These are phyloP conservation scores for Cyclanthera cordifolia DNA, from an alignment of 306 rosid species.

Conservation along the genomic window DNA sequence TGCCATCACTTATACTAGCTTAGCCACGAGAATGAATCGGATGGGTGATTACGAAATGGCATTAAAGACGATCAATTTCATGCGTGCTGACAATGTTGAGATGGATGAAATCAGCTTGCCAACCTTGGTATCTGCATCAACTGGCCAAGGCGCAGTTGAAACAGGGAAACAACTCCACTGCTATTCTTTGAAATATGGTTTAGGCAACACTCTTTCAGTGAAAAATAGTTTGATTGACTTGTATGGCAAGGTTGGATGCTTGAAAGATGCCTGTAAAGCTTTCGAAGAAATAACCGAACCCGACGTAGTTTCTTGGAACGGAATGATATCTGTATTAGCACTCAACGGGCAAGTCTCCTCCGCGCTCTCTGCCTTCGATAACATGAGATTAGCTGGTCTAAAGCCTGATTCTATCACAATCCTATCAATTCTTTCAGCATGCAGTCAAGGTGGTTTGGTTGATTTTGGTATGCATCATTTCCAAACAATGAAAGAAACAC, in stretches of 20 bases:
- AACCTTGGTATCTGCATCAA: constrained; percentile 56
- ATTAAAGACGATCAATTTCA: constrained; percentile 27
- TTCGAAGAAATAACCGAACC: constrained; percentile 35
- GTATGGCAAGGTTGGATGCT: constrained; percentile 53
- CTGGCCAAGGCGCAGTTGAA: constrained; percentile 38
- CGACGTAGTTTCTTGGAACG: constrained; percentile 53
- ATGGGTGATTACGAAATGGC: constrained; percentile 40
- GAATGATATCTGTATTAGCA: constrained; percentile 47
- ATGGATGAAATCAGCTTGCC: constrained; percentile 53
- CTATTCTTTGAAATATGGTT: constrained; percentile 42
- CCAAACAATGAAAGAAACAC: constrained; percentile 38
- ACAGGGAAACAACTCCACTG: constrained; percentile 55
- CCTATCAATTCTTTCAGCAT: constrained; percentile 37
- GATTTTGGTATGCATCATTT: constrained; percentile 44
- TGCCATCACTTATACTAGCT: constrained; percentile 46
- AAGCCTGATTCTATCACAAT: constrained; percentile 45
- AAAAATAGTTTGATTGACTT: constrained; percentile 42
- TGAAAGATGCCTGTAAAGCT: constrained; percentile 35
- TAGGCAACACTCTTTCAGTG: constrained; percentile 28
- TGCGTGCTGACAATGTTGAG: constrained; percentile 34
- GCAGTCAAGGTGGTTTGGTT: constrained; percentile 51
- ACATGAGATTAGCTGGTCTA: constrained; percentile 49
- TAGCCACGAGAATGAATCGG: constrained; percentile 48
- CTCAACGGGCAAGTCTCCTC: constrained; percentile 28
- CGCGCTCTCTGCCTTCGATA: constrained; percentile 53